Evolutionary conservation across 371 early-diverging fungal species (phyloP), one percentile per base, ranked within the genome.

Genomic region (Mucor irregularis): DNA sequence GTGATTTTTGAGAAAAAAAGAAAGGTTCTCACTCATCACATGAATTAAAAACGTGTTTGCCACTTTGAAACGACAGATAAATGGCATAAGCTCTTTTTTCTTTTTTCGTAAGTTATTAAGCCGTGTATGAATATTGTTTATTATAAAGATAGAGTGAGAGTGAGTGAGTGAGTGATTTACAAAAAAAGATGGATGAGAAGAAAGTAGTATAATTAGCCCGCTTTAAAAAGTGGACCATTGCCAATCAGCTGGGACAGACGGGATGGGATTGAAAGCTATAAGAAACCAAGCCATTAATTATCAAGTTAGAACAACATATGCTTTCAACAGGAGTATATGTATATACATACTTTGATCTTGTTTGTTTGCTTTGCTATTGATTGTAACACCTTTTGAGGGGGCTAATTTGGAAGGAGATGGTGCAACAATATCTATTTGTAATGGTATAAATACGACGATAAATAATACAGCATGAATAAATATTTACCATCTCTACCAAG

Each of bases 401-500:
- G 50, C 34, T 17, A 48, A 17, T 42, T 57, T 65, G 4, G 49
- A 24, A 24, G 37, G 28, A n/a, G n/a, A n/a, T 43, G 67, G 58
- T 39, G 65, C 62, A 29, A 76, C 77, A 56, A 76, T 73, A 47
- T 76, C 76, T 76, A 62, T 0, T 24, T 16, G 19, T 26, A 46
- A 51, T 22, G 14, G 8, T 17, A 30, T 42, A 31, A 43, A 52
- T 22, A 33, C 25, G 14, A 4, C 22, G 34, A 58, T 45, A 43
- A 53, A 30, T 14, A 38, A 44, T 26, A 50, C 24, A 31, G 11
- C 33, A 30, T 25, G 25, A 19, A 9, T n/a, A 13, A n/a, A 10
- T 19, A 38, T n/a, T 44, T 64, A 78, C 78, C 78, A 58, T 78
- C 78, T 55, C 78, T 46, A 25, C 78, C 71, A 17, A 78, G 64